Evolutionary conservation across 495 filamentous ascomycete species (phyloP).

Genomic region (Podospora bellae-mahoneyi): DNA sequence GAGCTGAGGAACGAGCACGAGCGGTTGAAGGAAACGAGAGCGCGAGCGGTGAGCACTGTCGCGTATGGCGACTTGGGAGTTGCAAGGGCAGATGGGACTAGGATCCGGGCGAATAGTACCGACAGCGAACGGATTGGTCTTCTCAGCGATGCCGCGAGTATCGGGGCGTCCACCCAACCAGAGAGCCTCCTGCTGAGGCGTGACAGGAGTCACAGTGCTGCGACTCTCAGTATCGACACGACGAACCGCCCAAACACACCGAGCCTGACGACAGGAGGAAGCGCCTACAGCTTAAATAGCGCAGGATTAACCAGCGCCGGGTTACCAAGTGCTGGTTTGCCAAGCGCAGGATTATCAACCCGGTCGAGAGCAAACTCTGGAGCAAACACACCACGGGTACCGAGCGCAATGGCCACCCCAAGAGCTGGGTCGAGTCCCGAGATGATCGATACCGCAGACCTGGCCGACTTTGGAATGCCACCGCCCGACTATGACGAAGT

Average conservation of each 20-base stretch:
- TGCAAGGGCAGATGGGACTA: conserved; percentile 82
- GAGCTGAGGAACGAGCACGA: conserved; percentile 65
- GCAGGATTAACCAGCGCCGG: background rate
- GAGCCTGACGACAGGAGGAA: conserved; percentile 23
- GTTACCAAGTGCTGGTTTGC: background rate
- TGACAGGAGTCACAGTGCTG: conserved; percentile 41
- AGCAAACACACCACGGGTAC: conserved; percentile 25
- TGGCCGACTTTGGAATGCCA: conserved; percentile 49
- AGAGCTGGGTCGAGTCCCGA: conserved; percentile 39
- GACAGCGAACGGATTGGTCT: conserved; percentile 75
- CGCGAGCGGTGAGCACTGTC: conserved; percentile 75
- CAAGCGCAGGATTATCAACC: conserved; percentile 11
- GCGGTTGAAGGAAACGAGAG: conserved; percentile 57
- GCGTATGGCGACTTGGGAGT: conserved; percentile 83
- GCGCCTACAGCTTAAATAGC: conserved; percentile 26
- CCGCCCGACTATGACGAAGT: conserved; percentile 56
- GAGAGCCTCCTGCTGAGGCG: conserved; percentile 39
- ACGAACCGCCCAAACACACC: conserved; percentile 27
- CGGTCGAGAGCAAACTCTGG: conserved; percentile 32
- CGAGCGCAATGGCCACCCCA: conserved; percentile 17
- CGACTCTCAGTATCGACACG: conserved; percentile 45
- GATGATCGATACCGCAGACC: conserved; percentile 45
- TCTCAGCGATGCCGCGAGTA: conserved; percentile 65
- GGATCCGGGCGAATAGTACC: conserved; percentile 73
- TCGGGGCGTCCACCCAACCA: conserved; percentile 33